Evolutionary conservation across 306 rosid genomes (phyloP), one percentile per base, ranked within the genome.

Genomic region (Pyrus pyrifolia): DNA sequence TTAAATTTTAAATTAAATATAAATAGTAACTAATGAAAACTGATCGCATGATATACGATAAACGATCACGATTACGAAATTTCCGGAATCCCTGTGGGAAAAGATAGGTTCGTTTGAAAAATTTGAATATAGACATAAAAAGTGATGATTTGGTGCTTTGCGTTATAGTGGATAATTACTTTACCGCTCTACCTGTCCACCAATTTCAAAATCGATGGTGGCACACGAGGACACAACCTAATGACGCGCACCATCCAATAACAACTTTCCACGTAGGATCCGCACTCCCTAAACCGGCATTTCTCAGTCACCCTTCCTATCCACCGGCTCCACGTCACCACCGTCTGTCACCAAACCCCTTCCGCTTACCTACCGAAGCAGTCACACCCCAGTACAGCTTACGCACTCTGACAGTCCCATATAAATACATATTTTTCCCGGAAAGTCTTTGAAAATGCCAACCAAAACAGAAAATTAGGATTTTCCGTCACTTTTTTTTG

Each of bases 221-320:
- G 71, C 62, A 59, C 53, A 73, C 30, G 8, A 21, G 14, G 17
- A 59, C 77, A 59, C 58, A 73, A 31, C 52, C 60, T 49, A 17
- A 62, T 89, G 94, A 91, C 97, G 94, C 84, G 85, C 86, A 80
- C 17, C 53, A 7, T 13, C 97, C 90, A 91, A 89, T 88, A 19
- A 86, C 42, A 75, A 49, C 3, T 11, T 2, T 52, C 85, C 97
- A 85, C 66, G 63, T 79, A 76, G 42, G 88, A n/a, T 31, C 70
- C 65, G 19, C 23, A 3, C 46, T 29, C 45, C 6, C 19, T 25
- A 70, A 68, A 81, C 89, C 65, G 81, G 84, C 78, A 80, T 29
- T 59, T 51, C 80, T 40, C 86, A 4, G 83, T 79, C 64, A 71
- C 71, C 44, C 6, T 18, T 9, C 27, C n/a, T 33, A 57, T 22